phyloP scores from a whole-genome alignment of 1,139 yeast species.

The Pichia sp. region DNA sequence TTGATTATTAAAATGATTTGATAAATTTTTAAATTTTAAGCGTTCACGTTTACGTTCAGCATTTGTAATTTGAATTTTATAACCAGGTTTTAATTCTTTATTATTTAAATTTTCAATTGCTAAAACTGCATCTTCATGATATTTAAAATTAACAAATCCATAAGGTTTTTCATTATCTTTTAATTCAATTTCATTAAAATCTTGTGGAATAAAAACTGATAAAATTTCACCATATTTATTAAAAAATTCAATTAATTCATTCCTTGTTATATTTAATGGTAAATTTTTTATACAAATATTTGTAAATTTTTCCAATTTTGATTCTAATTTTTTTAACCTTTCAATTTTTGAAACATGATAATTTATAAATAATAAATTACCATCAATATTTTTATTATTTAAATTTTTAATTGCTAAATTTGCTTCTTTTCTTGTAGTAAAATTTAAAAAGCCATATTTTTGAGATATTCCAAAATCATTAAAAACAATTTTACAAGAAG shows the following conservation, averaged over 20 bases:
- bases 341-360: slow-evolving; percentile 49
- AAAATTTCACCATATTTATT: slow-evolving; percentile 37
- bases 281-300: slow-evolving; percentile 43
- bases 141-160: slow-evolving; percentile 35
- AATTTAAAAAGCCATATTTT: slow-evolving; percentile 46
- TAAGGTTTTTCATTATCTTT: slow-evolving; percentile 20
- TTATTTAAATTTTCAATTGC: slow-evolving; percentile 31
- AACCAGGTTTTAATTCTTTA: slow-evolving; percentile 28
- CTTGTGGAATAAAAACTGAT: slow-evolving; percentile 39
- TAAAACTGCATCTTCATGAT: slow-evolving; percentile 31
- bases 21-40: slow-evolving; percentile 21
- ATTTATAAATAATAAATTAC: slow-evolving; percentile 38
- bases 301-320: slow-evolving; percentile 35
- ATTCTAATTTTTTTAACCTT: slow-evolving; percentile 33
- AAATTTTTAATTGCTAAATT: slow-evolving; percentile 38
- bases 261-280: slow-evolving; percentile 30
- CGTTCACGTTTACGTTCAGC: slow-evolving; percentile 37
- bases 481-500: slow-evolving; percentile 39
- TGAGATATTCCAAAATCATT: slow-evolving; percentile 38
- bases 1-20: slow-evolving; percentile 15
- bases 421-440: slow-evolving; percentile 36
- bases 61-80: slow-evolving; percentile 29
- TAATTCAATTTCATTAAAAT: slow-evolving; percentile 15
- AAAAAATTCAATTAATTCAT: slow-evolving; percentile 33
- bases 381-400: slow-evolving; percentile 35